phyloP scores from a whole-genome alignment of 2,329 filamentous ascomycete species.

The Aureobasidium sp. region DNA sequence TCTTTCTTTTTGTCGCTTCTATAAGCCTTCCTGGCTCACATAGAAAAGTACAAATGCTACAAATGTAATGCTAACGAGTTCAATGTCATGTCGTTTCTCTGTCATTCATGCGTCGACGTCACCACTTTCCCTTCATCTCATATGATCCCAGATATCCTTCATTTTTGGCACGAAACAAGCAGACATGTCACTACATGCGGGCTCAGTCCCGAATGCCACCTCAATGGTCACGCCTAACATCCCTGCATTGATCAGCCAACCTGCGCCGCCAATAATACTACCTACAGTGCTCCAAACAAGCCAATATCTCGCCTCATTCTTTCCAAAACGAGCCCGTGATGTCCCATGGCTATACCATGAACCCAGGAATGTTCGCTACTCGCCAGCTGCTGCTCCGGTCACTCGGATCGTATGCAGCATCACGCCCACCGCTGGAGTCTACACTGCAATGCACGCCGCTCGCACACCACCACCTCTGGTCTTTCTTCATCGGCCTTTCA shows the following conservation, averaged over 20 bases:
- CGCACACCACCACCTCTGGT: background rate
- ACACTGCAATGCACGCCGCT: background rate
- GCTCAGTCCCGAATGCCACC: background rate
- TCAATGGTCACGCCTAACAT: background rate
- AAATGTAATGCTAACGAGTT: background rate
- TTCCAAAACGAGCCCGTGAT: constrained; percentile 8
- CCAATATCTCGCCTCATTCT: constrained; percentile 9
- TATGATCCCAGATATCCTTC: background rate
- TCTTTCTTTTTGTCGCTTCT: too few species aligned
- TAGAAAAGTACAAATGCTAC: background rate
- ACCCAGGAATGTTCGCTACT: background rate
- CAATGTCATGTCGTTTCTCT: background rate
- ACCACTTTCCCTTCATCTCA: background rate
- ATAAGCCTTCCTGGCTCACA: background rate
- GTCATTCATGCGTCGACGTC: background rate
- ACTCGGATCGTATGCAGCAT: constrained; percentile 5
- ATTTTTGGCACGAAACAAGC: background rate
- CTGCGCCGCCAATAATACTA: background rate
- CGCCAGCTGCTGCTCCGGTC: background rate
- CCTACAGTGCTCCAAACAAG: background rate
- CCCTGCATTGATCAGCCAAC: background rate
- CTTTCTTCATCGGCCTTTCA: constrained; percentile 15
- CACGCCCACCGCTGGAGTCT: constrained; percentile 14
- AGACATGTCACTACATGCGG: background rate
- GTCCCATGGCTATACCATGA: constrained; percentile 13